Evolutionary conservation across 2,329 filamentous ascomycete genomes (phyloP).

Genomic region (Fusarium torulosum): DNA sequence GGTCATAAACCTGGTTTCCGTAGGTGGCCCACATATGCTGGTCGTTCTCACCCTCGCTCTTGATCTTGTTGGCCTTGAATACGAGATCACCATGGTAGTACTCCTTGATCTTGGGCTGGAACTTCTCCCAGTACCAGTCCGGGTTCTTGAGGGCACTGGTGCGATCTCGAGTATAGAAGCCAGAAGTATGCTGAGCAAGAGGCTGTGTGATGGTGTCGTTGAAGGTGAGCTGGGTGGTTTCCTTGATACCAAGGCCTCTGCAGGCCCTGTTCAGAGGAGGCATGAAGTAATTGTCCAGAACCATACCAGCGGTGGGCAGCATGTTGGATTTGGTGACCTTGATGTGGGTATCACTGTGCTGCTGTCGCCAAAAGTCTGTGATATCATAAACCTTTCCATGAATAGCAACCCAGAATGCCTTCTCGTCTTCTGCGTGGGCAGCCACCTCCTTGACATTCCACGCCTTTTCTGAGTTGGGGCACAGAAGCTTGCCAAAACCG

Average conservation of each 20-base stretch:
- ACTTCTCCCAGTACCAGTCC: constrained; percentile 82
- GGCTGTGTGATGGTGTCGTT: constrained; percentile 71
- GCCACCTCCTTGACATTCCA: constrained; percentile 81
- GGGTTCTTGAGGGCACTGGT: constrained; percentile 69
- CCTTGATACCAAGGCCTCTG: constrained; percentile 74
- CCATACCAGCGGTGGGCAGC: constrained; percentile 80
- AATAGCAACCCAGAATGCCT: constrained; percentile 89
- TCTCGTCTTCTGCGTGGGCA: constrained; percentile 76
- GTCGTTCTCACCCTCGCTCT: constrained; percentile 73
- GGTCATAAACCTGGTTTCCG: constrained; percentile 82
- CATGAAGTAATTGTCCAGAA: constrained; percentile 87
- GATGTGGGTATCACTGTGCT: constrained; percentile 81
- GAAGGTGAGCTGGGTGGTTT: constrained; percentile 67
- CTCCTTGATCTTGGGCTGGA: constrained; percentile 83
- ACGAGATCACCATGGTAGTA: constrained; percentile 92
- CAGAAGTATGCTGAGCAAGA: constrained; percentile 76
- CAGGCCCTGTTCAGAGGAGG: constrained; percentile 83
- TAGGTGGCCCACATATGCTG: constrained; percentile 85
- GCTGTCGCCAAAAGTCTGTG: constrained; percentile 83
- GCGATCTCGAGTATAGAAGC: constrained; percentile 66
- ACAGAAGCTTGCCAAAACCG: constrained; percentile 84
- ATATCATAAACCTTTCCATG: constrained; percentile 94
- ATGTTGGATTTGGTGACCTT: constrained; percentile 74
- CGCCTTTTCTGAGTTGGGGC: constrained; percentile 91
- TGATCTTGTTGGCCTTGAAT: constrained; percentile 70